A percentile compares a stretch with the other conserved stretches of the same genome.
These are phyloP conservation scores for Kurtzmaniella cleridarum DNA, from an alignment of 805 yeast species.

Conservation along the genomic window DNA sequence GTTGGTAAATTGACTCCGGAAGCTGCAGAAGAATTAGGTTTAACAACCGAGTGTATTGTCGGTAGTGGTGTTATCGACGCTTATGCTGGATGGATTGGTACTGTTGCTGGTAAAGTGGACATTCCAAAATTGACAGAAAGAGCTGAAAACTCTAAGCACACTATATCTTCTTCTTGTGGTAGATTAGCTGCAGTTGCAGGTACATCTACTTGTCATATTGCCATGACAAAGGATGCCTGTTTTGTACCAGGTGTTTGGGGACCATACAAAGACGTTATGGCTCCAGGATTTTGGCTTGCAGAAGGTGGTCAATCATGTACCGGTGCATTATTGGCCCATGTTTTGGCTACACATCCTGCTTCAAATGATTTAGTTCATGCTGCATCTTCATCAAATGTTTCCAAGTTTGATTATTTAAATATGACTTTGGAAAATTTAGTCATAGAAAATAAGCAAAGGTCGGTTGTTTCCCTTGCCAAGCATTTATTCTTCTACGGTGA, in stretches of 20 bases:
- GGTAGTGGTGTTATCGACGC: slow-evolving; percentile 98
- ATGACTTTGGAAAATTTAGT: slow-evolving; percentile 64
- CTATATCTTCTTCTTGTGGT: slow-evolving; percentile 62
- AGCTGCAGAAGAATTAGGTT: slow-evolving; percentile 80
- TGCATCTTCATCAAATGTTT: slow-evolving; percentile 63
- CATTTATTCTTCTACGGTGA: slow-evolving; percentile 93
- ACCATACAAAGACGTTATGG: slow-evolving; percentile 89
- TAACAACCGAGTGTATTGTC: slow-evolving; percentile 73
- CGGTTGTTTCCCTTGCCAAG: slow-evolving; percentile 76
- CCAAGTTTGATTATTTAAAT: slow-evolving; percentile 81
- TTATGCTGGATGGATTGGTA: slow-evolving; percentile 98
- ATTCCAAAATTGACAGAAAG: slow-evolving; percentile 47
- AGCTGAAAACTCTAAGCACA: slow-evolving; percentile 36
- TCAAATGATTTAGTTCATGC: slow-evolving; percentile 60
- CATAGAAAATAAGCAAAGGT: slow-evolving; percentile 50
- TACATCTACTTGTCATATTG: slow-evolving; percentile 94
- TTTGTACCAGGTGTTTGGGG: slow-evolving; percentile 99
- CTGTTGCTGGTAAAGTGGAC: slow-evolving; percentile 87
- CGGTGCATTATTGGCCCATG: slow-evolving; percentile 89
- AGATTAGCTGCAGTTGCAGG: slow-evolving; percentile 98
- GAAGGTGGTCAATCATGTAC: slow-evolving; percentile 99
- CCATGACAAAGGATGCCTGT: slow-evolving; percentile 74
- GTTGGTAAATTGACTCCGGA: slow-evolving; percentile 65
- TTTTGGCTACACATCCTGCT: slow-evolving; percentile 85
- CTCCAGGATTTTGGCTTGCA: slow-evolving; percentile 89